phyloP scores from a whole-genome alignment of 768 basidiomycete genomes.

The Cubamyces lactineus region DNA sequence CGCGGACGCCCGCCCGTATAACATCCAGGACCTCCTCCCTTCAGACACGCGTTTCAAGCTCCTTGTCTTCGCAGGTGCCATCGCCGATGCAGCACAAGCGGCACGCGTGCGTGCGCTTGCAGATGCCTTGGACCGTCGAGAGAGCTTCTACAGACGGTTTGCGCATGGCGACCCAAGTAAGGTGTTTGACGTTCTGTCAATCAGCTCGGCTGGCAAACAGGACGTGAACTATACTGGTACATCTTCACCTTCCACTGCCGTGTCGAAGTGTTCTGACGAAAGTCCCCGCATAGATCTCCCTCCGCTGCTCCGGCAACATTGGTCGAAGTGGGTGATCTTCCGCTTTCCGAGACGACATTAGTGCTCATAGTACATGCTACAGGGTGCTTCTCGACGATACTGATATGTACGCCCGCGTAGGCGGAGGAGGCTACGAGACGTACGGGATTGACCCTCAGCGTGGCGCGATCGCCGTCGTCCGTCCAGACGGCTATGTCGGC shows the following conservation, averaged over 20 bases:
- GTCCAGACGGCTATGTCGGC: constrained; percentile 71
- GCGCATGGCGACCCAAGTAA: constrained; percentile 6
- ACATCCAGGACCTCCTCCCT: constrained; percentile 54
- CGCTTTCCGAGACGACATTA: too few relatives aligned
- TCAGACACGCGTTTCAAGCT: constrained; percentile 54
- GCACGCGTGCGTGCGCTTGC: constrained; percentile 28
- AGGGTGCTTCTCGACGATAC: constrained; percentile 66
- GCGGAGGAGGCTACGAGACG: constrained; percentile 58
- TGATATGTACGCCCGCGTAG: constrained; percentile 46
- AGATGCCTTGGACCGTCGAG: constrained; percentile 22
- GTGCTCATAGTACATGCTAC: neutral
- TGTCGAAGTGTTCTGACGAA: neutral
- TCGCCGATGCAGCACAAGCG: constrained; percentile 28
- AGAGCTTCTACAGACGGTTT: constrained; percentile 27
- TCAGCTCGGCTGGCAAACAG: constrained; percentile 20
- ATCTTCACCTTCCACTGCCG: neutral
- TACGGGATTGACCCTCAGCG: constrained; percentile 51
- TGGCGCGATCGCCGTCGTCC: constrained; percentile 57
- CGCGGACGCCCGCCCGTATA: constrained; percentile 48
- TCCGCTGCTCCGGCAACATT: constrained; percentile 51
- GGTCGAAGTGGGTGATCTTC: constrained; percentile 53
- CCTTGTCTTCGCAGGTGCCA: constrained; percentile 48
- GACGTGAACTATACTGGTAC: constrained; percentile 19
- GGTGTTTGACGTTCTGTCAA: constrained; percentile 23
- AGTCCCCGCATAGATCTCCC: constrained; percentile 42